Conservation (phyloP, 345 rosid species). For the Aegle marmelos region DNA sequence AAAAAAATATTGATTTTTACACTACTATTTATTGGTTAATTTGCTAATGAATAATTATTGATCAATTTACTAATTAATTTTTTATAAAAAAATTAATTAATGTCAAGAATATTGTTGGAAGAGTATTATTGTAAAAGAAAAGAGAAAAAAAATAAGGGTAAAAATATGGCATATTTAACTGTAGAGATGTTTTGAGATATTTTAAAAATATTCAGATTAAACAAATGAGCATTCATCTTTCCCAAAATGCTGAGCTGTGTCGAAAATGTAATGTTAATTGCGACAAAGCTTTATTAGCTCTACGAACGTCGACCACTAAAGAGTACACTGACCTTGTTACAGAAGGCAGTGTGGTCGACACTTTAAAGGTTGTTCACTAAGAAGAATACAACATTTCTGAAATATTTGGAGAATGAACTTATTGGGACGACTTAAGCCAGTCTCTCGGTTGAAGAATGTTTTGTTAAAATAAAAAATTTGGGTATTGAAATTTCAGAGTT, state of each 20-base stretch:
- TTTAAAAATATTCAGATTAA: too few relatives aligned
- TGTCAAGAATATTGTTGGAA: too few relatives aligned
- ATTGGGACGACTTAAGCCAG: neutral
- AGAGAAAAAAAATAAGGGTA: too few relatives aligned
- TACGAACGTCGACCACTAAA: neutral
- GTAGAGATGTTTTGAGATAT: too few relatives aligned
- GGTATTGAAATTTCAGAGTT: slow-evolving; percentile 2
- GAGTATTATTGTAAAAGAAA: too few relatives aligned
- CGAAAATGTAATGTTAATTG: slow-evolving; percentile 5
- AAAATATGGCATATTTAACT: too few relatives aligned
- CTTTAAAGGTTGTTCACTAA: neutral
- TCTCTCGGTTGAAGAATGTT: slow-evolving; percentile 4
- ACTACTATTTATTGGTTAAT: too few relatives aligned
- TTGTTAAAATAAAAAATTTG: neutral
- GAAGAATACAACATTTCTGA: neutral
- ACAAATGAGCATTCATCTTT: too few relatives aligned
- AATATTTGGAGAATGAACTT: slow-evolving; percentile 7
- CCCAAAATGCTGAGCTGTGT: neutral
- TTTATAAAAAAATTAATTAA: too few relatives aligned
- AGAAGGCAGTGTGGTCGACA: neutral
- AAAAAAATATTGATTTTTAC: too few relatives aligned
- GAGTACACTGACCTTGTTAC: neutral
- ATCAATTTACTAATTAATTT: too few relatives aligned
- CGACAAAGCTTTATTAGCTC: neutral
- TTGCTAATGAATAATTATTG: too few relatives aligned